Percentiles rank a stretch among this genome's conserved stretches.
Evolutionary conservation across 257 asterid genomes (phyloP).

Genomic region (Gynochthodes officinalis): DNA sequence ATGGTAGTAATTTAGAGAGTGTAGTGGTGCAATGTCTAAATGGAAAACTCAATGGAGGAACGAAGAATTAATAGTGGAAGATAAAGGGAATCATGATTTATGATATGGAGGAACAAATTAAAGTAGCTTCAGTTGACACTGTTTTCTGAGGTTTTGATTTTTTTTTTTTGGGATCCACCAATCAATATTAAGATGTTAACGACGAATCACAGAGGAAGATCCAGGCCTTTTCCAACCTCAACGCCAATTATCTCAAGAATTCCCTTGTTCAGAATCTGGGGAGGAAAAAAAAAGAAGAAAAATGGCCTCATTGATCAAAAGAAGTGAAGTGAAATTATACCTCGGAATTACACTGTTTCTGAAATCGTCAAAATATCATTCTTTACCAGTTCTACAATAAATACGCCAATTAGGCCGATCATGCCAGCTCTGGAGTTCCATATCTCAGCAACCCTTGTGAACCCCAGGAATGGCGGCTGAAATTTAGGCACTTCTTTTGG

Average conservation of each 20-base stretch:
- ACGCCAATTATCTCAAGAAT: slow-evolving; percentile 76
- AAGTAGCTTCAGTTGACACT: neutral
- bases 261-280: slow-evolving; percentile 76
- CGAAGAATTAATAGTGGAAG: neutral
- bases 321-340: too few species aligned
- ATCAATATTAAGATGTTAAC: neutral
- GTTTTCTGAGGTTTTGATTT: neutral
- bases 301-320: too few species aligned
- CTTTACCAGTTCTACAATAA: slow-evolving; percentile 73
- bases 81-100: neutral
- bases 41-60: too few species aligned
- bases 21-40: too few species aligned
- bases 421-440: slow-evolving; percentile 94
- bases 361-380: neutral
- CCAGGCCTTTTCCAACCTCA: slow-evolving; percentile 91
- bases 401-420: slow-evolving; percentile 69
- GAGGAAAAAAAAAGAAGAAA: too few species aligned
- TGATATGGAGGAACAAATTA: neutral
- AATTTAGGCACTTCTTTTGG: slow-evolving; percentile 73
- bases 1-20: too few species aligned
- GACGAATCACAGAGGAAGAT: slow-evolving; percentile 64
- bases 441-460: slow-evolving; percentile 76
- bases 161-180: too few species aligned
- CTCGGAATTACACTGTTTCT: neutral
- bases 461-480: slow-evolving; percentile 63